Percentiles rank a stretch among this genome's conserved stretches.
These are phyloP conservation scores for Leptographium lundbergii DNA, from an alignment of 2,329 filamentous ascomycete genomes.

Conservation along the genomic window DNA sequence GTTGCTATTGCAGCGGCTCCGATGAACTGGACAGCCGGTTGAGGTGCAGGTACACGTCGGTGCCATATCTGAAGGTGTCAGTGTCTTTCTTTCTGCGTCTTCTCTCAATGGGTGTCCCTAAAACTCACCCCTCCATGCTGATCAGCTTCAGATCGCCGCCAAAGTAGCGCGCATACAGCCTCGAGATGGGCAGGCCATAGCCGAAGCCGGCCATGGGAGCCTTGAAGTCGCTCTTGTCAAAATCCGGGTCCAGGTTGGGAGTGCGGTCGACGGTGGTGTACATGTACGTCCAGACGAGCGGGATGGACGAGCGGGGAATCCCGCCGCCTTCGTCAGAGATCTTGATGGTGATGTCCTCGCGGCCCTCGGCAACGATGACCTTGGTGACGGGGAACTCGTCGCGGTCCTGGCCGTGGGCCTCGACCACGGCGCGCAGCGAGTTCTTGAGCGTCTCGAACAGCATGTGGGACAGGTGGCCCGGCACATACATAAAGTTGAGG, in stretches of 20 bases:
- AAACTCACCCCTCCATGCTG: slow-evolving; percentile 91
- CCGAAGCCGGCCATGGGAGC: slow-evolving; percentile 98
- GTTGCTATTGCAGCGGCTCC: slow-evolving; percentile 89
- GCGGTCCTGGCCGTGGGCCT: slow-evolving; percentile 87
- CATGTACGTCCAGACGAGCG: slow-evolving; percentile 99
- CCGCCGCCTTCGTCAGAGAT: slow-evolving; percentile 93
- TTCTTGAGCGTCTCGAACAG: slow-evolving; percentile 99
- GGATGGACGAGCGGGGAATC: slow-evolving; percentile 84
- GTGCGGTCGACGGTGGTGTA: slow-evolving; percentile 97
- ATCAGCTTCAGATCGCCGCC: slow-evolving; percentile 95
- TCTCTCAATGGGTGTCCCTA: too few species aligned
- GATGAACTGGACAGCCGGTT: slow-evolving; percentile 92
- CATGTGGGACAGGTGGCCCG: slow-evolving; percentile 98
- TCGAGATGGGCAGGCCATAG: slow-evolving; percentile 90
- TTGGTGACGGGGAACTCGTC: slow-evolving; percentile 95
- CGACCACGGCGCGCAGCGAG: slow-evolving; percentile 89
- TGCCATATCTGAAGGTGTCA: slow-evolving; percentile 61
- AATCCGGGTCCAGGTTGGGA: slow-evolving; percentile 88
- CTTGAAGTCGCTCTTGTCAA: slow-evolving; percentile 98
- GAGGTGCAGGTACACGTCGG: slow-evolving; percentile 94
- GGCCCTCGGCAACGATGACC: slow-evolving; percentile 92
- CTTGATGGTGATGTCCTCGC: slow-evolving; percentile 98
- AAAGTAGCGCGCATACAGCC: slow-evolving; percentile 93
- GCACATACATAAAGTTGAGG: slow-evolving; percentile 98
- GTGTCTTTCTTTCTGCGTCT: too few species aligned